Conservation (phyloP, 2,329 filamentous ascomycete genomes). For the Lasiodiplodia sp. region DNA sequence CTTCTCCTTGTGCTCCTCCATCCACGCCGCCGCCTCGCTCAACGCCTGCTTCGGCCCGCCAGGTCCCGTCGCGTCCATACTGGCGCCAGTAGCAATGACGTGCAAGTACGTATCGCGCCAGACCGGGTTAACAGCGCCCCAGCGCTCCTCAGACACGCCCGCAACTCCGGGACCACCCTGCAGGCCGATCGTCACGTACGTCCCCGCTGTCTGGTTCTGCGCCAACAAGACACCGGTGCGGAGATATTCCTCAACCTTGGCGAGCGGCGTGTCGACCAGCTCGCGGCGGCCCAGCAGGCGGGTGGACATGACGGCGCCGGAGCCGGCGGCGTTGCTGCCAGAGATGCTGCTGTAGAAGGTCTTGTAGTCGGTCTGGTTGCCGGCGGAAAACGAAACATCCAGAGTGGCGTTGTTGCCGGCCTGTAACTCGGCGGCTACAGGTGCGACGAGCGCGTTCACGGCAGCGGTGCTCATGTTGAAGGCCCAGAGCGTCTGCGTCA, state of each 20-base stretch:
- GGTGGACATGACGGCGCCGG: constrained; percentile 41
- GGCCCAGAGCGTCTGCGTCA: constrained; percentile 39
- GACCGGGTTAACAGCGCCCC: constrained; percentile 38
- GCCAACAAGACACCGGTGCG: constrained; percentile 31
- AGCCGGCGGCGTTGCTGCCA: constrained; percentile 39
- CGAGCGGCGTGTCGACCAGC: constrained; percentile 36
- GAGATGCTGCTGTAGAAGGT: constrained; percentile 42
- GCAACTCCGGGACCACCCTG: constrained; percentile 40
- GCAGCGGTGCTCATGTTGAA: constrained; percentile 37
- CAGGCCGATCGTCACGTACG: constrained; percentile 38
- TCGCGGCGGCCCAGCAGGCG: constrained; percentile 46
- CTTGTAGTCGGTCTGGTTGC: constrained; percentile 39
- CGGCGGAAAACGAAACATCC: constrained; percentile 27
- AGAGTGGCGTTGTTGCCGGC: constrained; percentile 28
- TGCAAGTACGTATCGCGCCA: constrained; percentile 48
- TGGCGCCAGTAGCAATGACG: constrained; percentile 38
- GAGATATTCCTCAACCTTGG: constrained; percentile 23
- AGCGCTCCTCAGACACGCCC: constrained; percentile 38
- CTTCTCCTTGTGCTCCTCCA: constrained; percentile 34
- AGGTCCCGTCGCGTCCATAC: neutral
- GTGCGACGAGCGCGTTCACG: constrained; percentile 34
- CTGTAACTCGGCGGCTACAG: constrained; percentile 28
- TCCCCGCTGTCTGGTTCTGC: constrained; percentile 35
- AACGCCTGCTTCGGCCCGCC: constrained; percentile 32
- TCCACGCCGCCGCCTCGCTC: constrained; percentile 31